These are phyloP conservation scores for Metarhizium robertsii DNA, from an alignment of 2,329 filamentous ascomycete genomes.

Conservation along the genomic window DNA sequence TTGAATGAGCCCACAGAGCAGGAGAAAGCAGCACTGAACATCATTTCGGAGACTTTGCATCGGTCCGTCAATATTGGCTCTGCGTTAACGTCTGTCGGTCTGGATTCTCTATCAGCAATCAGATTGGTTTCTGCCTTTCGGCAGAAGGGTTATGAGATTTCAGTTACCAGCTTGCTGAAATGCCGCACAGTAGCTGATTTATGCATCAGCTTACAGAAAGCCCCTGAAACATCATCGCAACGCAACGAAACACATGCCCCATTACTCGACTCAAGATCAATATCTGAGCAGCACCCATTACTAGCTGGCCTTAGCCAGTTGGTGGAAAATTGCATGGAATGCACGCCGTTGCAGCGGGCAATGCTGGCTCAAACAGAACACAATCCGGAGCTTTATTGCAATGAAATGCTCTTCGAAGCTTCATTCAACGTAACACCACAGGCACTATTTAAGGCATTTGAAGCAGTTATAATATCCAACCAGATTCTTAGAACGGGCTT, in stretches of 20 bases:
- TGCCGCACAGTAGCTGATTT: constrained; percentile 33
- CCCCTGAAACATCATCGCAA: not conserved
- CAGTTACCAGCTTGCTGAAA: constrained; percentile 53
- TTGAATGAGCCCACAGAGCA: constrained; percentile 10
- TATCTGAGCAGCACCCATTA: constrained; percentile 1
- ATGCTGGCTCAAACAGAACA: constrained; percentile 70
- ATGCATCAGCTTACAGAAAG: constrained; percentile 3
- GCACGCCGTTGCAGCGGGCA: constrained; percentile 65
- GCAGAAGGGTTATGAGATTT: constrained; percentile 41
- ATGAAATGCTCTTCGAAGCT: constrained; percentile 62
- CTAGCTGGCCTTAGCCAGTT: not conserved
- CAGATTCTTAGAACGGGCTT: constrained; percentile 70
- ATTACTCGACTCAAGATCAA: not conserved
- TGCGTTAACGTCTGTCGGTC: constrained; percentile 42
- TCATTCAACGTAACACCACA: constrained; percentile 21
- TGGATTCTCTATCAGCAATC: constrained; percentile 51
- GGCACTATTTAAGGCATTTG: constrained; percentile 40
- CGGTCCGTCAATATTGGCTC: constrained; percentile 25
- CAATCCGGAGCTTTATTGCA: constrained; percentile 59
- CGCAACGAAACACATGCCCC: not conserved
- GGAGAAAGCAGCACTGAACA: constrained; percentile 24
- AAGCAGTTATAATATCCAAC: constrained; percentile 42
- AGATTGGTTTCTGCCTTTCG: constrained; percentile 55
- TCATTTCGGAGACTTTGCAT: constrained; percentile 32
- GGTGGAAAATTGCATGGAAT: constrained; percentile 31